A percentile compares a stretch with the other conserved stretches of the same genome.
Evolutionary conservation across 495 filamentous ascomycete genomes (phyloP).

Genomic region (Penicillium tannophilum): DNA sequence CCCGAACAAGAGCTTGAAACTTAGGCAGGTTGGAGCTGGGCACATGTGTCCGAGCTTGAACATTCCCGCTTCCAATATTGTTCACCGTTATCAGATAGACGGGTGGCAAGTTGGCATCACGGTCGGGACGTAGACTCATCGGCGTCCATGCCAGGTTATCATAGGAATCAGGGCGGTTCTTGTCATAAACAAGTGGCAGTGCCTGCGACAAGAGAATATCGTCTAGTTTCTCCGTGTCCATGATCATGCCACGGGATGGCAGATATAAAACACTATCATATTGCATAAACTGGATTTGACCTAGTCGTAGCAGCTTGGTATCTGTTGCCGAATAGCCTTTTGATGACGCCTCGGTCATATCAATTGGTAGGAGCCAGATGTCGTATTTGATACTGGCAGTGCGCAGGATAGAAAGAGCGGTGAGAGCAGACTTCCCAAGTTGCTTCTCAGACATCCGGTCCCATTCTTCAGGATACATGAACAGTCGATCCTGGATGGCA

Average conservation of each 20-base stretch:
- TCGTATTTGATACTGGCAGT: conserved; percentile 43
- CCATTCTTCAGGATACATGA: conserved; percentile 53
- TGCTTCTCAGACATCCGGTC: conserved; percentile 32
- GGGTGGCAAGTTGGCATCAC: conserved; percentile 38
- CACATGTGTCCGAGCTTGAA: conserved; percentile 49
- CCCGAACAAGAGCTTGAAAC: conserved; percentile 39
- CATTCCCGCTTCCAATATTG: conserved; percentile 34
- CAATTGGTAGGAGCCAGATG: conserved; percentile 51
- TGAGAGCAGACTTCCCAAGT: conserved; percentile 30
- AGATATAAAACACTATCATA: conserved; percentile 50
- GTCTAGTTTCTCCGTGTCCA: conserved; percentile 44
- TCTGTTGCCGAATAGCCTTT: conserved; percentile 41
- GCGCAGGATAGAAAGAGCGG: conserved; percentile 39
- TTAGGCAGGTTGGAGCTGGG: conserved; percentile 40
- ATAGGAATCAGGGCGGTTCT: conserved; percentile 39
- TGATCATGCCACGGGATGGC: conserved; percentile 42
- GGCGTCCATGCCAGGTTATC: conserved; percentile 50
- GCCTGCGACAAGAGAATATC: conserved; percentile 39
- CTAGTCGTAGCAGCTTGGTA: conserved; percentile 45
- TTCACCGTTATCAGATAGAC: conserved; percentile 50
- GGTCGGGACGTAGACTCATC: conserved; percentile 40
- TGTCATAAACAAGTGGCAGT: conserved; percentile 40
- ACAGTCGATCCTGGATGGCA: conserved; percentile 47
- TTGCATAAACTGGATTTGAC: conserved; percentile 51
- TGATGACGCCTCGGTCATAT: conserved; percentile 41